Percentiles rank a stretch among this genome's conserved stretches.
Evolutionary conservation across 768 basidiomycete species (phyloP).

Genomic region (Porpolomopsis calyptriformis): DNA sequence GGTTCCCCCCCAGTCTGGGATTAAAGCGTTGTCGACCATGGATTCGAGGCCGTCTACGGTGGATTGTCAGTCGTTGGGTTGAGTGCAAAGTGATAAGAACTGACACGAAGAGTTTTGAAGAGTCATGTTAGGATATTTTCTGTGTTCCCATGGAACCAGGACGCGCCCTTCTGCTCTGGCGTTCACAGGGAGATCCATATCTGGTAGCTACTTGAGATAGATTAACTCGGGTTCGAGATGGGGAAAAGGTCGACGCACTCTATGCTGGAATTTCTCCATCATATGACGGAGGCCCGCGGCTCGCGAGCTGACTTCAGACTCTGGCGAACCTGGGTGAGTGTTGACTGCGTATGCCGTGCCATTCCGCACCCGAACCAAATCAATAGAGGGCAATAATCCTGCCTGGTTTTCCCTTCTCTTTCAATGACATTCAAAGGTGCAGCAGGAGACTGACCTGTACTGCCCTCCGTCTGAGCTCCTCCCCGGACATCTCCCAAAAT

Average conservation of each 20-base stretch:
- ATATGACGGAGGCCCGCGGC: conserved; percentile 70
- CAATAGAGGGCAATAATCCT: conserved; percentile 71
- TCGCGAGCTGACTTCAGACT: conserved; percentile 63
- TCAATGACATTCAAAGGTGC: not conserved
- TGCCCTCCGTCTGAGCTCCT: conserved; percentile 58
- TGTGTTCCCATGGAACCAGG: conserved; percentile 86
- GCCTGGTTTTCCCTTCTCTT: conserved; percentile 31
- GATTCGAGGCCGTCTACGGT: conserved; percentile 38
- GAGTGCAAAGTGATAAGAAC: conserved; percentile 4
- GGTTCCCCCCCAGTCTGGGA: conserved; percentile 74
- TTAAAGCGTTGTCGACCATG: conserved; percentile 55
- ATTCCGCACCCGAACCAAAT: conserved; percentile 67
- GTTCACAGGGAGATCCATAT: conserved; percentile 94
- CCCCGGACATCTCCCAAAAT: conserved; percentile 67
- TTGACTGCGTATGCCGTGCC: conserved; percentile 54
- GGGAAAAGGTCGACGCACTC: conserved; percentile 29
- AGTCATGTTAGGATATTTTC: conserved; percentile 63
- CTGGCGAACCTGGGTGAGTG: conserved; percentile 48
- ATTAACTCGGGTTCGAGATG: not conserved
- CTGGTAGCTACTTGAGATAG: conserved; percentile 51
- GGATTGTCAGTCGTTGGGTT: conserved; percentile 10
- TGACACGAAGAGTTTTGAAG: conserved; percentile 32
- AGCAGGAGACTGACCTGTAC: conserved; percentile 34
- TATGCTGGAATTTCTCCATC: conserved; percentile 56
- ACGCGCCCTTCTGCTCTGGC: conserved; percentile 89